Percentiles rank a stretch among this genome's conserved stretches.
These are phyloP conservation scores for Colletotrichum orchidophilum DNA, from an alignment of 2,329 filamentous ascomycete species.

Conservation along the genomic window DNA sequence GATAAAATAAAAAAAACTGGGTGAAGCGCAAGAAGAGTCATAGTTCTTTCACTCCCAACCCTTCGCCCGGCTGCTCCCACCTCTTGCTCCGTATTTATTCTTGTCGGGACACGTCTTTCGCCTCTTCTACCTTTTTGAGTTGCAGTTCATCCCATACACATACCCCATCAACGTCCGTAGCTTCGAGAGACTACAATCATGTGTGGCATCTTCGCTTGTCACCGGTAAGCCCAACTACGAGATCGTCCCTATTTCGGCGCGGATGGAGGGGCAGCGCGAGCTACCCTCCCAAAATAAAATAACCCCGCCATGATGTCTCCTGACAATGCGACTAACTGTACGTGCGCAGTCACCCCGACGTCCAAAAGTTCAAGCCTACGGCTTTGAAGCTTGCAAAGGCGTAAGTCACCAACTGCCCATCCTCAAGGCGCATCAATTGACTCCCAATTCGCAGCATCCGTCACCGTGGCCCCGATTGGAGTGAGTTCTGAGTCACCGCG, in stretches of 20 bases:
- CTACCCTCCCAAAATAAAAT: slow-evolving; percentile 38
- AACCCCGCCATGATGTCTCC: slow-evolving; percentile 43
- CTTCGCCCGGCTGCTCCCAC: slow-evolving; percentile 9
- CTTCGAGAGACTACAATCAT: slow-evolving; percentile 64
- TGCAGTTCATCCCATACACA: slow-evolving; percentile 20
- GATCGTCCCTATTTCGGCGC: slow-evolving; percentile 29
- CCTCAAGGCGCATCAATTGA: slow-evolving; percentile 45
- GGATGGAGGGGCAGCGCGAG: slow-evolving; percentile 48
- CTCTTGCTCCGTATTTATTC: slow-evolving; percentile 32
- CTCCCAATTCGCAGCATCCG: slow-evolving; percentile 73
- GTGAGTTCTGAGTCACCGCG: slow-evolving; percentile 65
- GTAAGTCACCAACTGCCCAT: slow-evolving; percentile 63
- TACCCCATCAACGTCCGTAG: slow-evolving; percentile 18
- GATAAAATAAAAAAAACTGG: slow-evolving; percentile 30
- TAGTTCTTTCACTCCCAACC: slow-evolving; percentile 26
- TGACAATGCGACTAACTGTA: slow-evolving; percentile 35
- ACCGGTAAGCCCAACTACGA: slow-evolving; percentile 66
- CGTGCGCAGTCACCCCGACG: slow-evolving; percentile 80
- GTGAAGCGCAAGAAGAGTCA: slow-evolving; percentile 34
- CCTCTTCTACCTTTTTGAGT: slow-evolving; percentile 1
- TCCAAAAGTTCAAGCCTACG: slow-evolving; percentile 94
- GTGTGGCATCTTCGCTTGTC: slow-evolving; percentile 98
- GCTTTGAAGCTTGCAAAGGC: slow-evolving; percentile 94
- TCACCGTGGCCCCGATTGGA: slow-evolving; percentile 98
- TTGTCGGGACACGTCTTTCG: slow-evolving; percentile 15